Conservation (phyloP, 306 rosid species). For the Ammopiptanthus mongolicus region DNA sequence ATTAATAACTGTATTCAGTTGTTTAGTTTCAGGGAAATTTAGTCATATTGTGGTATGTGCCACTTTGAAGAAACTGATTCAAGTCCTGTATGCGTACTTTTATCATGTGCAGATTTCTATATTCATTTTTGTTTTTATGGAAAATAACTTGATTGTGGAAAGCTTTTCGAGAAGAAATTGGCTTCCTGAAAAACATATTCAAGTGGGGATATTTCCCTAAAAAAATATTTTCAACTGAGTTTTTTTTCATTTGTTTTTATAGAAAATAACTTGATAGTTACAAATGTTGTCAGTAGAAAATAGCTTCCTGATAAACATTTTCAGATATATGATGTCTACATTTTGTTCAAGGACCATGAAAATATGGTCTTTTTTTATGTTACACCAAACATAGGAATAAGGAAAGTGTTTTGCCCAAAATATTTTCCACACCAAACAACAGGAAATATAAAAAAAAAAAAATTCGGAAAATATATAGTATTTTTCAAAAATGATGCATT, state of each 20-base stretch:
- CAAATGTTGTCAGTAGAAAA: background rate
- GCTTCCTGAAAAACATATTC: background rate
- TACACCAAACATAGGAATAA: background rate
- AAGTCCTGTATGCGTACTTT: background rate
- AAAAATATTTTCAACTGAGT: background rate
- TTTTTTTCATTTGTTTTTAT: background rate
- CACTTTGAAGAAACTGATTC: background rate
- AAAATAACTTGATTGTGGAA: background rate
- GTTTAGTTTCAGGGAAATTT: background rate
- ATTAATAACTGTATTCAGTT: background rate
- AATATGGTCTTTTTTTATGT: background rate
- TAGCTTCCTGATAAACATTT: background rate
- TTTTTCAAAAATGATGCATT: too few species aligned
- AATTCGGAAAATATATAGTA: too few species aligned
- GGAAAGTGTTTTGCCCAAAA: background rate
- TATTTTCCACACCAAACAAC: too few species aligned
- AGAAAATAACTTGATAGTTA: background rate
- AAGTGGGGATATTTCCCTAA: background rate
- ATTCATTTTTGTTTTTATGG: background rate
- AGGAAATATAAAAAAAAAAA: too few species aligned
- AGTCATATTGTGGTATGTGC: background rate
- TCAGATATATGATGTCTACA: background rate
- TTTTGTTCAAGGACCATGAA: background rate
- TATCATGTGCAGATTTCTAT: background rate
- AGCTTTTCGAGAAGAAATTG: background rate